Percentiles rank a stretch among this genome's conserved stretches.
phyloP scores from a whole-genome alignment of 768 basidiomycete species.

The Royoungia palumana region DNA sequence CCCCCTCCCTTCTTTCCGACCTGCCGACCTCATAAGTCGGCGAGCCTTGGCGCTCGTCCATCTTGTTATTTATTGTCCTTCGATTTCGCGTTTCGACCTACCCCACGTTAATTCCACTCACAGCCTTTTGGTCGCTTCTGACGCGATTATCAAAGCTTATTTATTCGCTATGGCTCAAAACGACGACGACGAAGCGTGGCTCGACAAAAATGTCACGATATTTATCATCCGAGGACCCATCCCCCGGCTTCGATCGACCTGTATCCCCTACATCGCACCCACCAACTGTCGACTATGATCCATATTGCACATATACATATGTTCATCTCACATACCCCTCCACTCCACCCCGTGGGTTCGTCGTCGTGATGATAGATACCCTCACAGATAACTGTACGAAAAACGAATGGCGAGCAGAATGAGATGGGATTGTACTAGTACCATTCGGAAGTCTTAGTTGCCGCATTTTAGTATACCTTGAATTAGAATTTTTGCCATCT shows the following conservation, averaged over 20 bases:
- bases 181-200: constrained; percentile 24
- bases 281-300: constrained; percentile 25
- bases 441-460: constrained; percentile 29
- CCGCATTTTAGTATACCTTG: constrained; percentile 34
- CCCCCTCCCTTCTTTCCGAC: constrained; percentile 22
- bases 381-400: constrained; percentile 26
- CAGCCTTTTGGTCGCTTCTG: constrained; percentile 9
- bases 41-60: not conserved
- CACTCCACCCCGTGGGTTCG: constrained; percentile 14
- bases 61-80: constrained; percentile 32
- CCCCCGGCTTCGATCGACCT: constrained; percentile 16
- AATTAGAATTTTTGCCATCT: constrained; percentile 33
- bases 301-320: constrained; percentile 30
- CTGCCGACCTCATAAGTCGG: constrained; percentile 18
- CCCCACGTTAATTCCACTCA: constrained; percentile 3
- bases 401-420: constrained; percentile 23
- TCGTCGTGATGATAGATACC: constrained; percentile 35
- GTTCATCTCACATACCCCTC: constrained; percentile 15
- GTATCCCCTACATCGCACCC: constrained; percentile 29
- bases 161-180: constrained; percentile 31
- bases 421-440: constrained; percentile 33
- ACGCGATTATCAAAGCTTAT: constrained; percentile 27
- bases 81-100: constrained; percentile 17
- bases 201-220: constrained; percentile 19
- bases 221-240: constrained; percentile 22